A percentile compares a stretch with the other conserved stretches of the same genome.
phyloP scores from a whole-genome alignment of 1,139 yeast species.

The Scheffersomyces quercinus region DNA sequence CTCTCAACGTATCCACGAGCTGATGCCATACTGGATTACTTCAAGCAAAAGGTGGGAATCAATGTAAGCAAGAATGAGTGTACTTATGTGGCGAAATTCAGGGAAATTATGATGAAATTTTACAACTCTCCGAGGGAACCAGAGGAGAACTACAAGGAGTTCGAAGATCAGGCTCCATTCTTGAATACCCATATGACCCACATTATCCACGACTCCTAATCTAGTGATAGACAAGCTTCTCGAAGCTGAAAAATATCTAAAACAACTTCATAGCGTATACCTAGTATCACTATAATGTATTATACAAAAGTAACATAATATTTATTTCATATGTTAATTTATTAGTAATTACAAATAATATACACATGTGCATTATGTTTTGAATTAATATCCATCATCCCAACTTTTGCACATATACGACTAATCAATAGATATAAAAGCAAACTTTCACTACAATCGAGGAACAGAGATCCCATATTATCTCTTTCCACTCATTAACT shows the following conservation, averaged over 20 bases:
- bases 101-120: conserved; percentile 16
- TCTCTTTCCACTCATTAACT: conserved; percentile 69
- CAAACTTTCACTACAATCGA: background rate
- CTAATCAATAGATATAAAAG: conserved; percentile 1
- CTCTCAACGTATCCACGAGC: conserved; percentile 6
- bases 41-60: conserved; percentile 4
- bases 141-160: conserved; percentile 12
- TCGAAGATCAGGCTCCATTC: conserved; percentile 6
- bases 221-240: too few relatives aligned
- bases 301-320: too few relatives aligned
- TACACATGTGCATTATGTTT: too few relatives aligned
- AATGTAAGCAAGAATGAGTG: conserved; percentile 6
- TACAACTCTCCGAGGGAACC: conserved; percentile 19
- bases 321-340: too few relatives aligned
- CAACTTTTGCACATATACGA: background rate
- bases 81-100: conserved; percentile 8
- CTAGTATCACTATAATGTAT: too few relatives aligned
- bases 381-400: background rate
- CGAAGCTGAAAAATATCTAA: too few relatives aligned
- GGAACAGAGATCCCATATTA: conserved; percentile 11
- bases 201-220: background rate
- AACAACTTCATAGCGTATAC: too few relatives aligned
- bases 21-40: conserved; percentile 7
- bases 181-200: conserved; percentile 1
- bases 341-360: too few relatives aligned